Conservation (phyloP, 1,139 yeast genomes). For the Sporopachydermia cereana region DNA sequence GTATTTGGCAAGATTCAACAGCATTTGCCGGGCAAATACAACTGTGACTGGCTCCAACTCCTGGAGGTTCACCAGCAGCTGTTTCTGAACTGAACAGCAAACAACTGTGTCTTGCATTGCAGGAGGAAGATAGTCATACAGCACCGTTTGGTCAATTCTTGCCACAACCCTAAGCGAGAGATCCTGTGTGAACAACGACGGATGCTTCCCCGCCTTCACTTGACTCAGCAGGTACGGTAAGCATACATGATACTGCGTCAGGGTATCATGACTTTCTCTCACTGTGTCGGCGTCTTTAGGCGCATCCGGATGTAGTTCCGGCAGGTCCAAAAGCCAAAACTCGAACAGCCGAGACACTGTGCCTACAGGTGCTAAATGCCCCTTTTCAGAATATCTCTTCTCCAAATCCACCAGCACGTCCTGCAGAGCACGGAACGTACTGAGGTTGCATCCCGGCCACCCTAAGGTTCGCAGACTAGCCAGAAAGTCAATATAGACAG, state of each 20-base stretch:
- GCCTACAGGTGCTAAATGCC: conserved; percentile 19
- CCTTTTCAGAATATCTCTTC: conserved; percentile 9
- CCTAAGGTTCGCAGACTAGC: conserved; percentile 27
- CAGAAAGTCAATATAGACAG: conserved; percentile 38
- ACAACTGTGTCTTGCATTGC: neutral
- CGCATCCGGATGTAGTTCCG: conserved; percentile 17
- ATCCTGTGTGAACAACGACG: no score
- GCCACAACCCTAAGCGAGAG: neutral
- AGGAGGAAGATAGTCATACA: neutral
- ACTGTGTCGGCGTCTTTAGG: conserved; percentile 7
- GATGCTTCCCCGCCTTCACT: no score
- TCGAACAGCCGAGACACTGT: conserved; percentile 36
- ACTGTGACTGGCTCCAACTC: neutral
- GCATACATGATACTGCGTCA: conserved; percentile 19
- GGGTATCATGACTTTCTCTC: conserved; percentile 19
- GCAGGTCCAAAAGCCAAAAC: conserved; percentile 43
- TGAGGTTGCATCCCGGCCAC: conserved; percentile 37
- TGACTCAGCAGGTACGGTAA: conserved; percentile 18
- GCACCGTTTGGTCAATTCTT: neutral
- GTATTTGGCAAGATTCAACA: neutral
- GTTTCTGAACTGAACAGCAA: neutral
- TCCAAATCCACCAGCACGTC: conserved; percentile 32
- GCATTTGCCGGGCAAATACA: neutral
- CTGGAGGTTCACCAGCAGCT: neutral
- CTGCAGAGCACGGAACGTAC: conserved; percentile 40